Base-by-base conservation (phyloP, 2,329 filamentous ascomycete species). In the Calonectria crousiana region DNA sequence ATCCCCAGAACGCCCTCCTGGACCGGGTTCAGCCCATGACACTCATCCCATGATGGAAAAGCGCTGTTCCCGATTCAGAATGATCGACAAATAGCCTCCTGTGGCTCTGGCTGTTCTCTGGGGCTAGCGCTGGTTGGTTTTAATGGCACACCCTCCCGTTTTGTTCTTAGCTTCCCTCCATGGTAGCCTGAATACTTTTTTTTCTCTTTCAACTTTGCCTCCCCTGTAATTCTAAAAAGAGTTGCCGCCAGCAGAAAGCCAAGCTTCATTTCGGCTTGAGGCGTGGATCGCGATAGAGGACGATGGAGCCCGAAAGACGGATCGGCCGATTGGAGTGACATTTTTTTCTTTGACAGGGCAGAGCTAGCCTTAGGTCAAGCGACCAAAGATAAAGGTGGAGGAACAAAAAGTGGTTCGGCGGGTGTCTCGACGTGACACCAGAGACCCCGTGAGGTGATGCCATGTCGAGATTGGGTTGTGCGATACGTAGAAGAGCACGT, bases 391-490 rank as follows among this genome's bases (percentile, higher is more conserved):
- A 49, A 58, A 64, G 34, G 52, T 62, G 44, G 41, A 52, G 44
- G 44, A n/a, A 30, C 41, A 41, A 62, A 62, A 52, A 20, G 68
- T 44, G 71, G 74, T 68, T 71, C 30, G 64, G 67, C 53, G 72
- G 70, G 67, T 34, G 69, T 62, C 69, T 70, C 67, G 68, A 71
- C 14, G 36, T 34, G 49, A 64, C 71, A 69, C 58, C 66, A 73
- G 36, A 69, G 71, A 52, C 67, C 74, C 74, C 62, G 72, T 77
- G 72, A 73, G 56, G 69, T 81, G 78, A 79, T 80, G 79, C 76
- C 76, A 80, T 81, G 77, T 74, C 75, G 74, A 80, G 78, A 80
- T 76, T 80, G 78, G 78, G 75, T 80, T 80, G 74, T 77, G 75
- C 72, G 38, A 69, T 62, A 26, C 53, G 20, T 65, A 74, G 69